Evolutionary conservation across 148 eudicot species (phyloP).

Genomic region (Amaranthus palmeri): DNA sequence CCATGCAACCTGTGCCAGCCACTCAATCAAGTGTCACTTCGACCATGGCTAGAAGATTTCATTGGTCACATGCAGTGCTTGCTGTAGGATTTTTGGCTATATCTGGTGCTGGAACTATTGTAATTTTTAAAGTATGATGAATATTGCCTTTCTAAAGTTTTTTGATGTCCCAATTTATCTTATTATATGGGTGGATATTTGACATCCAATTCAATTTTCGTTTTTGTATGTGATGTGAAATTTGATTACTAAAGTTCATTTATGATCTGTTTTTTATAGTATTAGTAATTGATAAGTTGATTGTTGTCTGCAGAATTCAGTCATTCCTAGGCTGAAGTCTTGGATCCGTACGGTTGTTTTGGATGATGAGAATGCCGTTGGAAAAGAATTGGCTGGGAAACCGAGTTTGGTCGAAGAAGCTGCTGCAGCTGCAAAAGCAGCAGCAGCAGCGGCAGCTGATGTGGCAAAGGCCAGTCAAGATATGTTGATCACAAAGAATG

Average conservation of each 20-base stretch:
- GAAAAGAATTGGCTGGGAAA: constrained; percentile 27
- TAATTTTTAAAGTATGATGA: constrained; percentile 63
- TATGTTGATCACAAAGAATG: constrained; percentile 61
- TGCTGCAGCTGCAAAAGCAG: constrained; percentile 89
- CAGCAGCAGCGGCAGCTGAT: constrained; percentile 86
- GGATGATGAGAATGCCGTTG: constrained; percentile 45
- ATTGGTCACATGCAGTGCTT: constrained; percentile 80
- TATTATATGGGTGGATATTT: not conserved
- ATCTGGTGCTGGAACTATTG: constrained; percentile 85
- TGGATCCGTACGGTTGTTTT: constrained; percentile 80
- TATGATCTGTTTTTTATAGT: not conserved
- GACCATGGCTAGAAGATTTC: constrained; percentile 42
- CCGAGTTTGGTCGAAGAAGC: constrained; percentile 76
- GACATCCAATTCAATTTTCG: not conserved
- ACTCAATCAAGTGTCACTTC: constrained; percentile 43
- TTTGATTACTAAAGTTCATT: not conserved
- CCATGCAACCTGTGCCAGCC: constrained; percentile 45
- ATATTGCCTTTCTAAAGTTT: constrained; percentile 2
- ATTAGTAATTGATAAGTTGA: not conserved
- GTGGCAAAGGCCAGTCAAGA: constrained; percentile 83
- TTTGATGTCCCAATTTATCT: not conserved
- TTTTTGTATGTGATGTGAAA: not conserved
- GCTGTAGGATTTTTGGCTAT: constrained; percentile 74
- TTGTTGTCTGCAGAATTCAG: constrained; percentile 44
- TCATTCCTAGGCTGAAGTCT: constrained; percentile 79